Evolutionary conservation across 352 stramenopile genomes (phyloP), one percentile per base, ranked within the genome.

Genomic region (Pythium aristosporum): DNA sequence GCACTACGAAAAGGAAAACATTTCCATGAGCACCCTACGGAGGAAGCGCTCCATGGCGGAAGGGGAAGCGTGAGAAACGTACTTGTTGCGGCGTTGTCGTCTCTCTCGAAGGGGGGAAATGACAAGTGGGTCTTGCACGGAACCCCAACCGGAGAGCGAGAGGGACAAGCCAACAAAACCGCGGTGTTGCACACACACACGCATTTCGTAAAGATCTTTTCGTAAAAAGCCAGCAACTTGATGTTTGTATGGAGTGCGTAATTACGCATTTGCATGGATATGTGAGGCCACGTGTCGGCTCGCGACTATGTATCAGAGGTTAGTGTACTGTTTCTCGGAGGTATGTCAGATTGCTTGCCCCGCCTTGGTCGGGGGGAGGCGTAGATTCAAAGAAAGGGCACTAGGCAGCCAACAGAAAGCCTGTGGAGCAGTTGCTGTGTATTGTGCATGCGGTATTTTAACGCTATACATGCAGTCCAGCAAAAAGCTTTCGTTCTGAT

Each of bases 1-100:
- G 94, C 97, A 99, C 71, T 80, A 37, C 12, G 39, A 10, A 43
- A 61, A 36, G 56, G 21, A 48, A 2, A 28, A 47, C 49, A 59
- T 23, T 53, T 43, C 25, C 36, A 44, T 65, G 34, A 65, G 47
- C 25, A 36, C 12, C 5, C 5, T 5, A 30, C 25, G n/a, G n/a
- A n/a, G n/a, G n/a, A n/a, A n/a, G 25, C 25, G 25, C 25, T 30
- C 25, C 36, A 13, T 28, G 15, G 18, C 16, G 28, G 6, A 47
- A 42, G 18, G 11, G 28, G 6, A 47, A 42, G 37, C 10, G 25
- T 25, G 21, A 16, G 47, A 28, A 34, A 48, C 65, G 60, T 65
- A 71, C 65, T 71, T 44, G 57, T 76, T 62, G 54, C 57, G 37
- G 9, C 51, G 21, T 63, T 61, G 50, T 64, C 63, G 57, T 62